A percentile compares a stretch with the other conserved stretches of the same genome.
Conservation (phyloP, 2,329 filamentous ascomycete species). For the Hortaea sp. region DNA sequence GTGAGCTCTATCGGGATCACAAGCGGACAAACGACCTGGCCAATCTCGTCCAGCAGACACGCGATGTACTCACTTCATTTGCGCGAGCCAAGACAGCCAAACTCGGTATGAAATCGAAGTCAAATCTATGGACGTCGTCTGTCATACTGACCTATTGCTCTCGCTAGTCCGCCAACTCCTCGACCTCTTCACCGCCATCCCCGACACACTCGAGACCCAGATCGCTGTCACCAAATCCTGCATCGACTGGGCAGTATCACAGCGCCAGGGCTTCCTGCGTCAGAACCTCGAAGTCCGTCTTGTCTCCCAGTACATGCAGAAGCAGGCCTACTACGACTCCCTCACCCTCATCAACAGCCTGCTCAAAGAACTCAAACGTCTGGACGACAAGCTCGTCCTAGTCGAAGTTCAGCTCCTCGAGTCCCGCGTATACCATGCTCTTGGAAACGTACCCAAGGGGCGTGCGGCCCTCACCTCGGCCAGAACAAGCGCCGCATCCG, state of each 20-base stretch:
- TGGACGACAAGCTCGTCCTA: slow-evolving; percentile 96
- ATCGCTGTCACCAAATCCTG: slow-evolving; percentile 94
- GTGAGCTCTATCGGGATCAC: slow-evolving; percentile 85
- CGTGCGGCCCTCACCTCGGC: slow-evolving; percentile 90
- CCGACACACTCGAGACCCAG: slow-evolving; percentile 88
- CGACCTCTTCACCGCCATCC: slow-evolving; percentile 88
- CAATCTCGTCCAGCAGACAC: slow-evolving; percentile 79
- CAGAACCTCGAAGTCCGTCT: slow-evolving; percentile 97
- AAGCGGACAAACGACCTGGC: slow-evolving; percentile 76
- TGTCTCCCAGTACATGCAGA: slow-evolving; percentile 89
- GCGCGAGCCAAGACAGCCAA: slow-evolving; percentile 99
- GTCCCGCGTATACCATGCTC: slow-evolving; percentile 91
- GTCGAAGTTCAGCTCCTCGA: slow-evolving; percentile 97
- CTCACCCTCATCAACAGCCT: slow-evolving; percentile 94
- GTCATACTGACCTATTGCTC: background rate
- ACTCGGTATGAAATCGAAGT: slow-evolving; percentile 51
- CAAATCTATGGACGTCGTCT: background rate
- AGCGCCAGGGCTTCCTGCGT: slow-evolving; percentile 89
- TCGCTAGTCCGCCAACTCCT: slow-evolving; percentile 77
- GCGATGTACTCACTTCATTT: slow-evolving; percentile 86
- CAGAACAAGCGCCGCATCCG: slow-evolving; percentile 87
- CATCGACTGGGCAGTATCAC: slow-evolving; percentile 96
- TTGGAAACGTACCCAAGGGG: slow-evolving; percentile 93
- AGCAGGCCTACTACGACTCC: slow-evolving; percentile 94
- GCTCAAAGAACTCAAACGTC: slow-evolving; percentile 89